Conservation (phyloP, 2,329 filamentous ascomycete species). For the Cytospora mali region DNA sequence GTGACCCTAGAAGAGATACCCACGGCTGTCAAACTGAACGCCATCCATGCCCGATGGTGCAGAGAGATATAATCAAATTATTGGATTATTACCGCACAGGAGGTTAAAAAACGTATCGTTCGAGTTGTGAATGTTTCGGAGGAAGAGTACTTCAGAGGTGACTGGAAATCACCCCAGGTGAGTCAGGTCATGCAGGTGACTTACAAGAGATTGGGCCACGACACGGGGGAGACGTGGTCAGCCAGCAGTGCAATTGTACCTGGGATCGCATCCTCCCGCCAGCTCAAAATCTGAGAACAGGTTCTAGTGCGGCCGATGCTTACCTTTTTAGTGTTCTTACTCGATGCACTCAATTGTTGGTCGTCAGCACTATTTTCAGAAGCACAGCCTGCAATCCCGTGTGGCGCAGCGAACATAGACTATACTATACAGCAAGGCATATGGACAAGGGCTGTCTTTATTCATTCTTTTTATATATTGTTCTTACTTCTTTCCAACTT, state of each 20-base stretch:
- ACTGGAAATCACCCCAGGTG: neutral
- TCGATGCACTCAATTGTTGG: no score
- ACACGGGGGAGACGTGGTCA: neutral
- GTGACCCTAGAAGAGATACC: slow-evolving; percentile 79
- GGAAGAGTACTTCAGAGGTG: neutral
- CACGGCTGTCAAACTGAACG: slow-evolving; percentile 58
- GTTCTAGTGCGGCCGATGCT: neutral
- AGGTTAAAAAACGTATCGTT: neutral
- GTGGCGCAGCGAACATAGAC: slow-evolving; percentile 15
- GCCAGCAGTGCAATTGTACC: neutral
- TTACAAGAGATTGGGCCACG: neutral
- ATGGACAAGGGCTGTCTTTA: neutral
- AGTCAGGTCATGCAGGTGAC: neutral
- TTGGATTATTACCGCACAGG: neutral
- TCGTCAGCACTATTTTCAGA: slow-evolving; percentile 12
- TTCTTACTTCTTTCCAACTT: neutral
- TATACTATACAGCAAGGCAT: slow-evolving; percentile 5
- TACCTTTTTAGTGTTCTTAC: neutral
- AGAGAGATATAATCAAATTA: slow-evolving; percentile 59
- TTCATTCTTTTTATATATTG: neutral
- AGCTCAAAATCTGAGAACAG: neutral
- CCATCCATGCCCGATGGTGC: slow-evolving; percentile 73
- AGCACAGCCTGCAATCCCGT: slow-evolving; percentile 5
- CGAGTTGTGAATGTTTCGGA: neutral
- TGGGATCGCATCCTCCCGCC: neutral